phyloP scores from a whole-genome alignment of 75 land plant genomes.

The Cupressus sempervirens region DNA sequence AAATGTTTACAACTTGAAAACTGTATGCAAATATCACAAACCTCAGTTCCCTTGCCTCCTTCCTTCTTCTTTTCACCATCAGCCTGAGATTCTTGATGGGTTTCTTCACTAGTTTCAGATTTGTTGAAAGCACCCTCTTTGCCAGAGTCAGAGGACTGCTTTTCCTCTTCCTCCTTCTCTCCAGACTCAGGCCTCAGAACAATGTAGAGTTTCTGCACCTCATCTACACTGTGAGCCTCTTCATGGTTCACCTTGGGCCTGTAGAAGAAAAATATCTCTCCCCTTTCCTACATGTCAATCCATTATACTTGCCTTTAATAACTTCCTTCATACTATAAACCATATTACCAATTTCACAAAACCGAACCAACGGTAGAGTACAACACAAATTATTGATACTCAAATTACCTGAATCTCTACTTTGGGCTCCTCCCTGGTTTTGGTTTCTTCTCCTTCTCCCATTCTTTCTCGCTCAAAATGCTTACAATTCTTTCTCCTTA shows the following conservation, averaged over 20 bases:
- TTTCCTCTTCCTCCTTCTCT: constrained; percentile 47
- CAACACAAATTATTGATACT: background rate
- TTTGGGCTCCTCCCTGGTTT: constrained; percentile 33
- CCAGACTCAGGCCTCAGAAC: constrained; percentile 73
- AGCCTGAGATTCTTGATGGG: background rate
- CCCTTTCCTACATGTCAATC: constrained; percentile 42
- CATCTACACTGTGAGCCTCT: constrained; percentile 58
- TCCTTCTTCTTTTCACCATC: background rate
- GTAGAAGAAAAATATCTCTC: constrained; percentile 85
- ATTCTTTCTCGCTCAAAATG: constrained; percentile 10
- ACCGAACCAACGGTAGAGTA: background rate
- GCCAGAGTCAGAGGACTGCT: constrained; percentile 62
- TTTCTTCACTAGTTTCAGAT: background rate
- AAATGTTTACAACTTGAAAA: background rate
- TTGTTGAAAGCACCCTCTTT: constrained; percentile 36
- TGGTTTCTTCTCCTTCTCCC: constrained; percentile 53
- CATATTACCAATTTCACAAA: background rate
- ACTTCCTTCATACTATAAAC: background rate
- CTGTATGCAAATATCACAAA: background rate
- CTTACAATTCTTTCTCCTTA: too few species aligned
- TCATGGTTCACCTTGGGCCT: constrained; percentile 72
- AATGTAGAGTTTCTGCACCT: constrained; percentile 70
- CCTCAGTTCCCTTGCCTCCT: background rate
- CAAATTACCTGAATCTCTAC: constrained; percentile 45
- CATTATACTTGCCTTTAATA: background rate